Conservation (phyloP, 2,329 filamentous ascomycete species). For the Ophioceras dolichostomum region DNA sequence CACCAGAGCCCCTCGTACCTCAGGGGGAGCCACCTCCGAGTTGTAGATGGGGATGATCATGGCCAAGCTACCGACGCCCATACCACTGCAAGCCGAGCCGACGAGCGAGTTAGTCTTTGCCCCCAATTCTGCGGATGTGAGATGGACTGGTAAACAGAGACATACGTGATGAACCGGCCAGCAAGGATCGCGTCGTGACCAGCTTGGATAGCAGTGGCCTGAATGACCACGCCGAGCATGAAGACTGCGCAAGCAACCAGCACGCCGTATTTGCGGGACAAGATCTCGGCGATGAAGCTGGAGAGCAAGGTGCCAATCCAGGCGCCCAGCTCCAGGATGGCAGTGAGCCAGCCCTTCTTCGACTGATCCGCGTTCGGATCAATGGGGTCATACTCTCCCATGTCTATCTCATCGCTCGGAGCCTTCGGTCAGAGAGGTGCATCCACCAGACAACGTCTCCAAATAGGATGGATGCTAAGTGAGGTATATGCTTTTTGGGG, state of each 20-base stretch:
- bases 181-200: slow-evolving; percentile 52
- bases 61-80: slow-evolving; percentile 56
- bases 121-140: too few species aligned
- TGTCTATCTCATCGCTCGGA: too few species aligned
- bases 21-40: slow-evolving; percentile 33
- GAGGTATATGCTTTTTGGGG: too few species aligned
- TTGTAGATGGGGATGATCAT: slow-evolving; percentile 44
- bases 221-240: slow-evolving; percentile 57
- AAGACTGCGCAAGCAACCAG: slow-evolving; percentile 55
- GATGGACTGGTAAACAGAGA: not conserved
- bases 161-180: slow-evolving; percentile 56
- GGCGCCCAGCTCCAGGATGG: slow-evolving; percentile 64
- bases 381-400: slow-evolving; percentile 39
- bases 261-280: slow-evolving; percentile 58
- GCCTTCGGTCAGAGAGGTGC: too few species aligned
- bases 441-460: not conserved
- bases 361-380: slow-evolving; percentile 31
- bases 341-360: slow-evolving; percentile 47
- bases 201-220: slow-evolving; percentile 33
- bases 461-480: too few species aligned
- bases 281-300: slow-evolving; percentile 57
- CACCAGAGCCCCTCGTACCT: slow-evolving; percentile 33
- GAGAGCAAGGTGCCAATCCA: slow-evolving; percentile 64
- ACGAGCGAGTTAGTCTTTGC: too few species aligned
- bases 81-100: slow-evolving; percentile 35